These are phyloP conservation scores for Colletotrichum scovillei DNA, from an alignment of 2,329 filamentous ascomycete genomes.

Conservation along the genomic window DNA sequence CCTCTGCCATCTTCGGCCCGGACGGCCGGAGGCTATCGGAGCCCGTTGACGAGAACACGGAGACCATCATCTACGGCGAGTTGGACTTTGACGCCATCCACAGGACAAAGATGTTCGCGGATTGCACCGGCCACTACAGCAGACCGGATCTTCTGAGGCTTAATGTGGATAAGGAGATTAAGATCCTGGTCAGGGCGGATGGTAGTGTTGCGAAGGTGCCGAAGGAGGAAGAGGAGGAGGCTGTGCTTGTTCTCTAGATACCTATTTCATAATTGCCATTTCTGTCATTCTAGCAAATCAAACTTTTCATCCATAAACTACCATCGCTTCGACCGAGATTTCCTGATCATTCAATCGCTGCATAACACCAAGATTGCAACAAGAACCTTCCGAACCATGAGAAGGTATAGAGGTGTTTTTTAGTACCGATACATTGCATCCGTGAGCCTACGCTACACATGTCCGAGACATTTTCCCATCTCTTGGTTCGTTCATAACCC, in stretches of 20 bases:
- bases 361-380: too few species aligned
- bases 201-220: background rate
- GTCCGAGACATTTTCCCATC: too few species aligned
- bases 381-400: too few species aligned
- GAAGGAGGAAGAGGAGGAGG: background rate
- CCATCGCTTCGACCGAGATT: background rate
- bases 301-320: background rate
- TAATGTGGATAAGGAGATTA: background rate
- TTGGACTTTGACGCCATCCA: constrained; percentile 57
- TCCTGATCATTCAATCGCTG: too few species aligned
- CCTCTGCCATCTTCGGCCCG: constrained; percentile 62
- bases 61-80: constrained; percentile 63
- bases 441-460: background rate
- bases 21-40: constrained; percentile 60
- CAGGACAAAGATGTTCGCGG: constrained; percentile 52
- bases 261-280: background rate
- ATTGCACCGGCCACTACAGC: constrained; percentile 51
- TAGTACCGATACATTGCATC: too few species aligned
- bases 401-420: too few species aligned
- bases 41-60: constrained; percentile 49
- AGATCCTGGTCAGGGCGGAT: background rate
- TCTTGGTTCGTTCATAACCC: background rate
- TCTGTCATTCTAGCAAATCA: background rate
- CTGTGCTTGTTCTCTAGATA: background rate
- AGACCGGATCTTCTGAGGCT: constrained; percentile 54